Conservation (phyloP, 83 land plant species). For the Thuja plicata region DNA sequence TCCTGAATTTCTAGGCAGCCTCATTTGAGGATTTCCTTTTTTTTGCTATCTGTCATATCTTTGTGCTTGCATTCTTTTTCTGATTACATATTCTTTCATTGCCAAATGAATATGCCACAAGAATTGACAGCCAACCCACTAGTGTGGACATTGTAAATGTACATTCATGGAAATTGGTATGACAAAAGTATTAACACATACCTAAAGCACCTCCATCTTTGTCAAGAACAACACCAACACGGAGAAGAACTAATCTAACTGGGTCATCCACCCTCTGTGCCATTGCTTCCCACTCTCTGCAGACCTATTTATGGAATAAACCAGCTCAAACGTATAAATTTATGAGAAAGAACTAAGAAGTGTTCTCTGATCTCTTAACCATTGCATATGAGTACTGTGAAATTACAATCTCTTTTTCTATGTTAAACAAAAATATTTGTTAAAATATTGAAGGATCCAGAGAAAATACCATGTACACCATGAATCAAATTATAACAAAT, state of each 20-base stretch:
- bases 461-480: not conserved
- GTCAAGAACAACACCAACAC: conserved; percentile 93
- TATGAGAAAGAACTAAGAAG: not conserved
- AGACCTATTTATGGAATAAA: conserved; percentile 59
- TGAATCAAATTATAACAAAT: not conserved
- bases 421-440: not conserved
- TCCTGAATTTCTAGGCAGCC: not conserved
- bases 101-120: not conserved
- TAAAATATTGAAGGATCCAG: not conserved
- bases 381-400: not conserved
- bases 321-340: not conserved
- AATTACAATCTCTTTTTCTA: conserved; percentile 8
- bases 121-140: not conserved
- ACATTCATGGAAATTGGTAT: not conserved
- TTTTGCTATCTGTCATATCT: not conserved
- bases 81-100: not conserved
- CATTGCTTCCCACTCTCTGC: conserved; percentile 93
- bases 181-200: conserved; percentile 15
- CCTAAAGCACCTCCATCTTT: conserved; percentile 99
- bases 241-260: conserved; percentile 79
- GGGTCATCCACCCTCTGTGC: conserved; percentile 64
- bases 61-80: not conserved
- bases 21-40: not conserved
- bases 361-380: not conserved
- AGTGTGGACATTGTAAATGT: not conserved